Evolutionary conservation across 441 rosid species (phyloP), one percentile per base, ranked within the genome.

Genomic region (Syzygium syzygioides): DNA sequence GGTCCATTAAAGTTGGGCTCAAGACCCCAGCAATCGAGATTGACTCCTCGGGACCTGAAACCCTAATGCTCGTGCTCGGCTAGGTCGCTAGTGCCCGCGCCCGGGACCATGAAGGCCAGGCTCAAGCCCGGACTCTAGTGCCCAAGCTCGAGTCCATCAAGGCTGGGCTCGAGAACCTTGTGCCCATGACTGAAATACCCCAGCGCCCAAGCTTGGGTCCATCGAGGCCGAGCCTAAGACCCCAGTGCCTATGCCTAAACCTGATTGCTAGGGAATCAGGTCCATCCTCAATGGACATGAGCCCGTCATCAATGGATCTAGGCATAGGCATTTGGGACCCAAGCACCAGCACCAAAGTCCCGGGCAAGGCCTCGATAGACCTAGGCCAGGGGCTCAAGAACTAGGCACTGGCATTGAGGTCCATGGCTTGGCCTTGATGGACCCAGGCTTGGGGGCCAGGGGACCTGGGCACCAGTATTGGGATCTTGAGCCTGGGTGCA

Each of bases 31-130:
- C 64, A 59, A 13, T 3, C 26, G 3, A n/a, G 64, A 59, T 59
- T 3, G 14, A 4, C 15, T 26, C 30, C 30, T 26, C 12, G 7
- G 64, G 7, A 3, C 28, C 12, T 59, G 64, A 28, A 59, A 59
- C 14, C 20, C 14, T 14, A 26, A 59, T 14, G 11, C 30, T 0
- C 12, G 0, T 4, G 0, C 7, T 14, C 14, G 3, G 6, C 5
- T 1, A 4, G 5, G 3, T 59, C 64, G 5, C 26, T 25, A 25
- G 64, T 25, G 64, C 14, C 12, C 0, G 0, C 6, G 28, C 62
- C 12, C 1, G 1, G 1, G 64, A 59, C 6, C 30, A 59, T 4
- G 7, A 11, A 1, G 15, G n/a, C 3, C 3, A 59, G 15, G 64
- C 1, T 25, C 0, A 14, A 7, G 28, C 8, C 9, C 14, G 11